phyloP scores from a whole-genome alignment of 2,329 filamentous ascomycete species.

The Penicillium sp. region DNA sequence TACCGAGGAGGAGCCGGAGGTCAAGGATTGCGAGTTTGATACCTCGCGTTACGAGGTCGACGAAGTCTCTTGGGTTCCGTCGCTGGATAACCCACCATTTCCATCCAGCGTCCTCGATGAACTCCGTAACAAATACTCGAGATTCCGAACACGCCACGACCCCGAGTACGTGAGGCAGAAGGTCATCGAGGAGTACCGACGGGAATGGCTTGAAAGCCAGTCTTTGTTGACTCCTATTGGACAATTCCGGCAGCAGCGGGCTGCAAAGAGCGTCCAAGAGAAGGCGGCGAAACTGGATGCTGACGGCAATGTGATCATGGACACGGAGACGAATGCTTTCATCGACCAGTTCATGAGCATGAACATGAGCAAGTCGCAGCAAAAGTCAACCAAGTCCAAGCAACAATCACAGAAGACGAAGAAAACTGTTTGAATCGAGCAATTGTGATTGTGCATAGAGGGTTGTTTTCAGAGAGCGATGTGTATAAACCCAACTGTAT shows the following conservation, averaged over 20 bases:
- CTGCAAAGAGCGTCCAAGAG: slow-evolving; percentile 36
- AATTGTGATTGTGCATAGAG: not conserved
- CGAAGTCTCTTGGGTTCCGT: slow-evolving; percentile 70
- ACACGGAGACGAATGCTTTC: slow-evolving; percentile 32
- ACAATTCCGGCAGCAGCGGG: slow-evolving; percentile 37
- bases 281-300: slow-evolving; percentile 34
- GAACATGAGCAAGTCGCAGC: slow-evolving; percentile 7
- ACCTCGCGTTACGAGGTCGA: slow-evolving; percentile 74
- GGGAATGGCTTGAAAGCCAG: slow-evolving; percentile 43
- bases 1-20: slow-evolving; percentile 47
- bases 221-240: slow-evolving; percentile 48
- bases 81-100: slow-evolving; percentile 71
- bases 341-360: slow-evolving; percentile 36
- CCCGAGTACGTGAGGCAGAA: slow-evolving; percentile 64
- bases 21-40: slow-evolving; percentile 59
- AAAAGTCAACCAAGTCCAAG: slow-evolving; percentile 9
- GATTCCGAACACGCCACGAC: slow-evolving; percentile 76
- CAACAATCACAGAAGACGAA: slow-evolving; percentile 9
- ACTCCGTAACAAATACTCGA: slow-evolving; percentile 75
- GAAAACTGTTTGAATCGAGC: slow-evolving; percentile 9
- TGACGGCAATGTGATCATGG: slow-evolving; percentile 36
- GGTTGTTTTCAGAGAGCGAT: slow-evolving; percentile 21
- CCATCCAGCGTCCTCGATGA: slow-evolving; percentile 76
- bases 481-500: slow-evolving; percentile 27
- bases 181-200: slow-evolving; percentile 54